Evolutionary conservation across 2,329 filamentous ascomycete species (phyloP).

Genomic region (Knufia petricola): DNA sequence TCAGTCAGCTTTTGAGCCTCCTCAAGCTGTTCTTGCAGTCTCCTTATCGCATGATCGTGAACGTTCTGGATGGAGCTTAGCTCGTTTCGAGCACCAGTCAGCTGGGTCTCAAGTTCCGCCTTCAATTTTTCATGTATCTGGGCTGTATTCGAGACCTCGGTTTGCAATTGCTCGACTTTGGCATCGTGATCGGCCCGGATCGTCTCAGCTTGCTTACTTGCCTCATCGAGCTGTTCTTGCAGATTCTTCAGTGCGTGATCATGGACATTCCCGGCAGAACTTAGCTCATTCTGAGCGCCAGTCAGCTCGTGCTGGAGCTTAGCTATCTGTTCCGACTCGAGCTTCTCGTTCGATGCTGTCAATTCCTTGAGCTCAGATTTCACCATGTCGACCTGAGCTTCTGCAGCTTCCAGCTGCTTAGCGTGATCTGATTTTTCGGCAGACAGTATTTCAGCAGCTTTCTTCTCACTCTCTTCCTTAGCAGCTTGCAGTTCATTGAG

Average conservation of each 20-base stretch:
- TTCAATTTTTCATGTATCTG: conserved; percentile 12
- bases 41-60: too few relatives aligned
- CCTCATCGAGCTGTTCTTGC: conserved; percentile 13
- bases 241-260: conserved; percentile 13
- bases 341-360: background rate
- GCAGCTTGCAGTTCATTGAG: background rate
- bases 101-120: conserved; percentile 18
- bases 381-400: conserved; percentile 2
- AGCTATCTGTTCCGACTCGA: background rate
- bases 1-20: too few relatives aligned
- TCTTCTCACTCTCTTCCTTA: background rate
- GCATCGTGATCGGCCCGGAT: conserved; percentile 15
- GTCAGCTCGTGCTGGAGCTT: background rate
- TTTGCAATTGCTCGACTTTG: conserved; percentile 13
- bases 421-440: conserved; percentile 17
- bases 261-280: background rate
- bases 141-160: conserved; percentile 10
- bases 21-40: too few relatives aligned
- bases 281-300: background rate
- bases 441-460: background rate
- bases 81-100: too few relatives aligned
- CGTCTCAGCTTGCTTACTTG: conserved; percentile 13
- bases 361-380: background rate
- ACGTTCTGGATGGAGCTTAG: too few relatives aligned
- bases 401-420: conserved; percentile 13